Evolutionary conservation across 345 rosid species (phyloP).

Genomic region (Abelmoschus esculentus): DNA sequence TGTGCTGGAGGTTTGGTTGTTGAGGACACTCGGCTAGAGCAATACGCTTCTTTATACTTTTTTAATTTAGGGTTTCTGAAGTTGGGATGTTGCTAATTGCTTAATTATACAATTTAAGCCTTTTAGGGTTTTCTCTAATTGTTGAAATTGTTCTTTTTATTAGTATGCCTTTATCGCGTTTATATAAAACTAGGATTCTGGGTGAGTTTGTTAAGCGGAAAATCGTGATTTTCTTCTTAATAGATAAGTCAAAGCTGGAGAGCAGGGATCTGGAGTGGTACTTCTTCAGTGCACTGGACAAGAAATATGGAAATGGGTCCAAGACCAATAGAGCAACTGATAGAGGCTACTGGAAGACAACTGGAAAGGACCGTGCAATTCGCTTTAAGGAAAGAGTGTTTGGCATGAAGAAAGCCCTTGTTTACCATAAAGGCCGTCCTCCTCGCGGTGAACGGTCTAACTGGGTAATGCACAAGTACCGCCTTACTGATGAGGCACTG

Average conservation of each 20-base stretch:
- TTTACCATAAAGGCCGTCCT: conserved; percentile 82
- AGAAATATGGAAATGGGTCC: conserved; percentile 75
- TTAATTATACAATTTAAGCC: neutral
- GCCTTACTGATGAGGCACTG: conserved; percentile 56
- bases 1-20: neutral
- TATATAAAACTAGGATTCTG: neutral
- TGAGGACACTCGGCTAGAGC: neutral
- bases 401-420: conserved; percentile 97
- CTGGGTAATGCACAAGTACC: conserved; percentile 98
- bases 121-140: neutral
- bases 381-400: conserved; percentile 32
- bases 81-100: neutral
- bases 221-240: neutral
- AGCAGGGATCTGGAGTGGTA: conserved; percentile 93
- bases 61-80: neutral
- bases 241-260: conserved; percentile 71
- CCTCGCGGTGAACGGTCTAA: conserved; percentile 74
- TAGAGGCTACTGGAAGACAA: conserved; percentile 93
- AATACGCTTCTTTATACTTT: neutral
- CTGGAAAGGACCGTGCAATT: conserved; percentile 80
- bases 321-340: conserved; percentile 91
- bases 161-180: neutral
- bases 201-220: neutral
- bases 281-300: conserved; percentile 71
- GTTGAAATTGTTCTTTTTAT: neutral